Conservation (phyloP, 75 land plant genomes). For the Pinus albicaulis region DNA sequence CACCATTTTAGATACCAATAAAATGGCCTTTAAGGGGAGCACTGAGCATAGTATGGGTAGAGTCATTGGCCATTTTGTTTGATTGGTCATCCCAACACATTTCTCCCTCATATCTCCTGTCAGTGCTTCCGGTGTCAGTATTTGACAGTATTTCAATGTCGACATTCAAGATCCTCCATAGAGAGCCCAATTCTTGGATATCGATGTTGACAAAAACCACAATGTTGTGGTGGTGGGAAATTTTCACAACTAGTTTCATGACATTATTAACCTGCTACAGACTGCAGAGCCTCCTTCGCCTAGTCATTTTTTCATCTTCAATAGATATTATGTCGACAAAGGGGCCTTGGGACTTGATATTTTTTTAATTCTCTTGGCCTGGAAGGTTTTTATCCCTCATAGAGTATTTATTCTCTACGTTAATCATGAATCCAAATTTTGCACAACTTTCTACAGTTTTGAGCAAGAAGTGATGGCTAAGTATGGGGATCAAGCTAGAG, state of each 20-base stretch:
- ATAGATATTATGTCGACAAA: constrained; percentile 25
- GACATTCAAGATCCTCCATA: constrained; percentile 76
- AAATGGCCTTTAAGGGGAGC: no score
- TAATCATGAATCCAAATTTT: constrained; percentile 94
- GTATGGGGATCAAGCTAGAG: constrained; percentile 68
- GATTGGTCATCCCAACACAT: no score
- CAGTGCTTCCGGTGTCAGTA: constrained; percentile 58
- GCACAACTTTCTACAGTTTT: constrained; percentile 90
- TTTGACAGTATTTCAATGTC: constrained; percentile 49
- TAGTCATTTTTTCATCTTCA: no score
- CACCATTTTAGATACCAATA: no score
- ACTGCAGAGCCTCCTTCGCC: no score
- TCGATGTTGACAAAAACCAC: constrained; percentile 24
- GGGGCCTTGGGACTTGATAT: constrained; percentile 98
- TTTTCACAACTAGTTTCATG: no score
- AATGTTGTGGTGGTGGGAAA: constrained; percentile 87
- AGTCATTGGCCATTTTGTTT: no score
- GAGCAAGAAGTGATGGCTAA: constrained; percentile 89
- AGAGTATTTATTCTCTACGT: constrained; percentile 86
- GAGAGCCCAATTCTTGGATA: constrained; percentile 77
- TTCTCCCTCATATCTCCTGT: no score
- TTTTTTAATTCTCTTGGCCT: constrained; percentile 67
- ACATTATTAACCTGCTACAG: no score
- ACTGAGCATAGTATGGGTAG: no score
- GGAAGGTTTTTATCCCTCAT: constrained; percentile 85